Evolutionary conservation across 257 asterid genomes (phyloP).

Genomic region (Haberlea rhodopensis): DNA sequence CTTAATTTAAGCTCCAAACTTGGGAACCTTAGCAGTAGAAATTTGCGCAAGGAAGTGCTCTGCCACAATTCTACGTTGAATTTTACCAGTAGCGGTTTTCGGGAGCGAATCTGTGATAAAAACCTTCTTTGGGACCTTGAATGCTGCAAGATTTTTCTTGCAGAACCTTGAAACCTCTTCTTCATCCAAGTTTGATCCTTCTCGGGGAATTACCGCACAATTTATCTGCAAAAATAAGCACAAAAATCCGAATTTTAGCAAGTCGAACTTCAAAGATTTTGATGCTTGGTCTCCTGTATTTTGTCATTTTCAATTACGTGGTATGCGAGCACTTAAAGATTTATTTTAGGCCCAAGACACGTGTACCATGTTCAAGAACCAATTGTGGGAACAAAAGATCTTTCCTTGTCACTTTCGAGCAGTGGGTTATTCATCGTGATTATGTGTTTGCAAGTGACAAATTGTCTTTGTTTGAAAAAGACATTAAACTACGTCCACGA

Average conservation of each 20-base stretch:
- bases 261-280: neutral
- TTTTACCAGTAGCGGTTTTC: conserved; percentile 88
- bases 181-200: conserved; percentile 64
- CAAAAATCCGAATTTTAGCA: neutral
- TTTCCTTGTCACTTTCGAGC: neutral
- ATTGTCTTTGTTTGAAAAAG: conserved; percentile 15
- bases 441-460: conserved; percentile 3
- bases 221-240: conserved; percentile 56
- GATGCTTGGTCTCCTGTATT: neutral
- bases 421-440: conserved; percentile 12
- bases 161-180: conserved; percentile 66
- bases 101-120: conserved; percentile 84
- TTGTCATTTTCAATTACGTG: neutral
- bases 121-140: conserved; percentile 95
- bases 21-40: conserved; percentile 78
- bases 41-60: conserved; percentile 93
- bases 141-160: conserved; percentile 85
- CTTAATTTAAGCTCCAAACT: conserved; percentile 64
- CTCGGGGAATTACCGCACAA: conserved; percentile 86
- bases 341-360: neutral
- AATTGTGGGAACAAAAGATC: neutral
- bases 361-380: neutral
- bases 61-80: conserved; percentile 76
- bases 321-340: neutral
- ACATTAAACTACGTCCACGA: conserved; percentile 1